Conservation (phyloP, 2,329 filamentous ascomycete species). For the Hypoxylon sp. region DNA sequence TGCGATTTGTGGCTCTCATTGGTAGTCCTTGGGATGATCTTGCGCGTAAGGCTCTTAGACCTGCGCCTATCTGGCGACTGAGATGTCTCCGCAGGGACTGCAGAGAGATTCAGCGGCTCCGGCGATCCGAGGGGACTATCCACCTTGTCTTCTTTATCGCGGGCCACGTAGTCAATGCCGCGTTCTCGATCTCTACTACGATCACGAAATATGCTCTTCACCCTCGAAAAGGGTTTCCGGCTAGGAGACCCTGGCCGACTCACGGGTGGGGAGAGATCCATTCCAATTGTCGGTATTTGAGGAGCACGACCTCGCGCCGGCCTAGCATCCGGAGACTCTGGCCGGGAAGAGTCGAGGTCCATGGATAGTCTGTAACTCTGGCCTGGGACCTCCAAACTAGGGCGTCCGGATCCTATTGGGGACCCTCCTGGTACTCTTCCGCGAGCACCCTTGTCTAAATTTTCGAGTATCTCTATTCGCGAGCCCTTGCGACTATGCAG, state of each 20-base stretch:
- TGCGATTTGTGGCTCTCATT: constrained; percentile 64
- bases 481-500: constrained; percentile 39
- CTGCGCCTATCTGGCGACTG: constrained; percentile 48
- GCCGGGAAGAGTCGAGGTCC: constrained; percentile 61
- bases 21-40: constrained; percentile 53
- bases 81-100: constrained; percentile 49
- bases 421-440: constrained; percentile 45
- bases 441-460: constrained; percentile 36
- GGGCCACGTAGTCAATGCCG: constrained; percentile 51
- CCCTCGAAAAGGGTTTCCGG: constrained; percentile 68
- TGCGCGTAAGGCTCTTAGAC: constrained; percentile 57
- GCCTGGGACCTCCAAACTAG: constrained; percentile 64
- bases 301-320: constrained; percentile 58
- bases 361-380: constrained; percentile 56
- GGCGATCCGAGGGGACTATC: constrained; percentile 48
- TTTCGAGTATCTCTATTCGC: constrained; percentile 40
- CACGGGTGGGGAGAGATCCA: constrained; percentile 71
- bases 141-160: constrained; percentile 53
- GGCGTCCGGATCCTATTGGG: constrained; percentile 52
- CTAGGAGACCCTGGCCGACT: constrained; percentile 74
- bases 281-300: constrained; percentile 69
- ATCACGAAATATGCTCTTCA: constrained; percentile 68
- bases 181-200: constrained; percentile 56
- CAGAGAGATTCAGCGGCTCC: constrained; percentile 45
- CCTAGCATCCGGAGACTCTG: constrained; percentile 66